phyloP scores from a whole-genome alignment of 2,329 filamentous ascomycete genomes.

The Hypoxylon sp. region DNA sequence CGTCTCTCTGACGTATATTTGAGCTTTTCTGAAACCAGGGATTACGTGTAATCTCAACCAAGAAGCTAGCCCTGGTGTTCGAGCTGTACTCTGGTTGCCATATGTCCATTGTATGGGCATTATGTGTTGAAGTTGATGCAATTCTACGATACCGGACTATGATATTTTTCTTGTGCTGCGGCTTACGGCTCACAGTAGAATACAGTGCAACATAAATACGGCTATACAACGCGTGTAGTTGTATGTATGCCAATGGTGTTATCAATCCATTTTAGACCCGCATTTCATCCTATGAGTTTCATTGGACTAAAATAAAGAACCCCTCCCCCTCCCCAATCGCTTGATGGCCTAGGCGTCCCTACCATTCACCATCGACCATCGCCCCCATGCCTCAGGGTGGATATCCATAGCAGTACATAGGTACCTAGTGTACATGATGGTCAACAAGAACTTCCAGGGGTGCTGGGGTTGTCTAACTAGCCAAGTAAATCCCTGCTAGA shows the following conservation, averaged over 20 bases:
- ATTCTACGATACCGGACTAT: conserved; percentile 25
- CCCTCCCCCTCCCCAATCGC: conserved; percentile 23
- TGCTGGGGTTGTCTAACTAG: conserved; percentile 21
- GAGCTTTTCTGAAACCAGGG: conserved; percentile 9
- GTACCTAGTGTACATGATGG: conserved; percentile 4
- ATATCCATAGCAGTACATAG: conserved; percentile 22
- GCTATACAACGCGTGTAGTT: conserved; percentile 8
- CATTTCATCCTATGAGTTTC: neutral
- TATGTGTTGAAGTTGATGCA: conserved; percentile 33
- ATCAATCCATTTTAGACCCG: conserved; percentile 29
- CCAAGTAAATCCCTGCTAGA: conserved; percentile 9
- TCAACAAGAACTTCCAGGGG: conserved; percentile 25
- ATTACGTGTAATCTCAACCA: conserved; percentile 6
- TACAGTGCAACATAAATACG: conserved; percentile 19
- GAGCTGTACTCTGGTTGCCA: conserved; percentile 18
- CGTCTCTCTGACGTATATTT: neutral
- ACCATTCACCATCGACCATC: conserved; percentile 26
- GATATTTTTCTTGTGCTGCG: conserved; percentile 13
- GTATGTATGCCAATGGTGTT: conserved; percentile 31
- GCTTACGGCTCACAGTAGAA: conserved; percentile 13
- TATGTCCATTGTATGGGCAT: conserved; percentile 26
- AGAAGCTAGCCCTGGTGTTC: neutral
- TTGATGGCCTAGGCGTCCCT: conserved; percentile 33
- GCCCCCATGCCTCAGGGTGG: conserved; percentile 20
- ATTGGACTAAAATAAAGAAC: conserved; percentile 26